Base-by-base conservation (phyloP, 768 basidiomycete species). In the Calocybe indica region DNA sequence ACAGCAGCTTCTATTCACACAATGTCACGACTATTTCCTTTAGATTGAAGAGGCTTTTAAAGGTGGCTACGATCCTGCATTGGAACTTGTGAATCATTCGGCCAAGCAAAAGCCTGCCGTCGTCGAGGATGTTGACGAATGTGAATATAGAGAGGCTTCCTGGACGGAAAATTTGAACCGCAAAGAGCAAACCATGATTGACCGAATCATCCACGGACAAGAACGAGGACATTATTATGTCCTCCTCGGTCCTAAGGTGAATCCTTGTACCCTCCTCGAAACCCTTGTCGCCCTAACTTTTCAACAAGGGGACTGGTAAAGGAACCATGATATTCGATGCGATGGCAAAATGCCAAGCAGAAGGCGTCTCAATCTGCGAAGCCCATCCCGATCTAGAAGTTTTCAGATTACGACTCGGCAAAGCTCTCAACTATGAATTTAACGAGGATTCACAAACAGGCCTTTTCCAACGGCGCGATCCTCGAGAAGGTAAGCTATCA, bases 321-420 rank as follows among this genome's bases (percentile, higher is more conserved):
- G 82, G 83, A 9, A 86, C 86, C 1, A 85, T 88, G 87, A 79
- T 92, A 47, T 72, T 92, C 46, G 85, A 92, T 47, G 77, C 86
- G 2, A 92, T 93, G 88, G 65, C 78, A 14, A 71, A 75, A 4
- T 83, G 82, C 53, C 69, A 82, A 45, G 91, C 89, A 4, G 74
- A 76, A 37, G 75, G 87, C 35, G 78, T 87, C 28, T 79, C 84
- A 7, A 76, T 90, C 69, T 85, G 82, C 58, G 88, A 89, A 60
- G 90, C 85, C 10, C 89, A 92, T 63, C 87, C 87, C 13, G 88
- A 92, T 64, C 71, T 93, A 12, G 88, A 92, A 62, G 87, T 93
- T 31, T 91, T 94, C 68, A 75, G 85, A 47, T 73, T 92, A 36
- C 80, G 90, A 37, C 73, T 95, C 22, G 92, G 92, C 40, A 91